phyloP scores from a whole-genome alignment of 2,329 filamentous ascomycete species.

The Atkinsonella texensis region DNA sequence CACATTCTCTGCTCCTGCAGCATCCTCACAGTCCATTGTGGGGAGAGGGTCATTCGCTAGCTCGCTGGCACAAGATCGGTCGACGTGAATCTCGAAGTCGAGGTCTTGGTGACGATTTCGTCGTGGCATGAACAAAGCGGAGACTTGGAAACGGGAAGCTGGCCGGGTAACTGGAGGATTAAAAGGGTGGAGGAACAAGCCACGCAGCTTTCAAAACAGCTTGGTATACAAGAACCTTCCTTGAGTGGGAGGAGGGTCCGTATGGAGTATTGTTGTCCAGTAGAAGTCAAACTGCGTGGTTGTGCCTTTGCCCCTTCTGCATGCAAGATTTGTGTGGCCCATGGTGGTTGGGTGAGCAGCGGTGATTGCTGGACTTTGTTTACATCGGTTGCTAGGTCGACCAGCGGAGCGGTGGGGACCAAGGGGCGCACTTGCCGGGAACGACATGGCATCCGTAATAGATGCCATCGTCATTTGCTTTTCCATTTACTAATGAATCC shows the following conservation, averaged over 20 bases:
- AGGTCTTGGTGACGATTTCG: conserved; percentile 20
- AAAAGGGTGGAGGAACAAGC: neutral
- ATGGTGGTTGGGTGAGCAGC: conserved; percentile 19
- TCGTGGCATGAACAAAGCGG: conserved; percentile 12
- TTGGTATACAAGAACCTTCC: neutral
- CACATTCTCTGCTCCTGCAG: neutral
- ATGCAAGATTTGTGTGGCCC: conserved; percentile 14
- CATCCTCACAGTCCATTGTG: conserved; percentile 5
- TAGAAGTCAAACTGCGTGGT: neutral
- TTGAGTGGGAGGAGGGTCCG: neutral
- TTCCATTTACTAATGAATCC: neutral
- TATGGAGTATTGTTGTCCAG: neutral
- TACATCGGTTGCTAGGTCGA: conserved; percentile 24
- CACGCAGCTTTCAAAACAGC: neutral
- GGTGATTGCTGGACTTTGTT: conserved; percentile 18
- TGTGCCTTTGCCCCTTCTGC: conserved; percentile 1
- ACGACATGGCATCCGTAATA: neutral
- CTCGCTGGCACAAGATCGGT: conserved; percentile 30
- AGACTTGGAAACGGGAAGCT: neutral
- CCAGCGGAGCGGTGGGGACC: conserved; percentile 1
- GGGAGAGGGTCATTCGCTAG: conserved; percentile 7
- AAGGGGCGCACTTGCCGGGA: neutral
- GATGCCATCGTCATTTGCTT: neutral
- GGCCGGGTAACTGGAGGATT: neutral
- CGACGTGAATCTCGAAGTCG: conserved; percentile 37